A percentile compares a stretch with the other conserved stretches of the same genome.
phyloP scores from a whole-genome alignment of 805 yeast species.

The Wickerhamomyces bovis region DNA sequence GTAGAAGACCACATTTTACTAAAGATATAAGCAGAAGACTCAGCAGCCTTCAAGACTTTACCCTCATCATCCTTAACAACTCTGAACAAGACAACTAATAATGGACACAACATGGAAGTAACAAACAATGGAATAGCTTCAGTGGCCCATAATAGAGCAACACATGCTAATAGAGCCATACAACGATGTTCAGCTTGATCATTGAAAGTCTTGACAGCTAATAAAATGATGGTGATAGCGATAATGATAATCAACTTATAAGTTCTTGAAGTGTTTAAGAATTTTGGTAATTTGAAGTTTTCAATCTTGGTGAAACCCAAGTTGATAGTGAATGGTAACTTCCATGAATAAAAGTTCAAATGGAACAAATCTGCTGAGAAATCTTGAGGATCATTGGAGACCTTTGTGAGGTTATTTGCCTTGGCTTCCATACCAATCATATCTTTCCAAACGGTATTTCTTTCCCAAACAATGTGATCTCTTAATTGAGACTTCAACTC shows the following conservation, averaged over 20 bases:
- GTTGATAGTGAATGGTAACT: conserved; percentile 26
- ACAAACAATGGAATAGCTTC: conserved; percentile 90
- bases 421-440: conserved; percentile 82
- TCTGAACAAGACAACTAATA: conserved; percentile 63
- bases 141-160: conserved; percentile 85
- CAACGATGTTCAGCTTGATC: conserved; percentile 57
- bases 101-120: conserved; percentile 82
- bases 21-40: conserved; percentile 64
- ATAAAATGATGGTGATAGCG: conserved; percentile 45
- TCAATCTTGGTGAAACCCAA: conserved; percentile 23
- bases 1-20: conserved; percentile 92
- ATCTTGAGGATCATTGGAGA: conserved; percentile 31
- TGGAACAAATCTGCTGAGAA: conserved; percentile 22
- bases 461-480: conserved; percentile 93
- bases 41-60: conserved; percentile 54
- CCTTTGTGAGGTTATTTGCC: conserved; percentile 34
- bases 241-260: conserved; percentile 43
- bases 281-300: conserved; percentile 39
- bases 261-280: conserved; percentile 41
- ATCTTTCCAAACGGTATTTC: conserved; percentile 95
- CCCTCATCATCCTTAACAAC: conserved; percentile 53
- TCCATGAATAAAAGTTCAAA: conserved; percentile 28
- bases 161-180: conserved; percentile 57
- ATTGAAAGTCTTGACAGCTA: conserved; percentile 55
- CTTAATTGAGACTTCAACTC: conserved; percentile 61